Percentiles rank a stretch among this genome's conserved stretches.
Conservation (phyloP, 2,329 filamentous ascomycete species). For the Herpotrichia juniperi region DNA sequence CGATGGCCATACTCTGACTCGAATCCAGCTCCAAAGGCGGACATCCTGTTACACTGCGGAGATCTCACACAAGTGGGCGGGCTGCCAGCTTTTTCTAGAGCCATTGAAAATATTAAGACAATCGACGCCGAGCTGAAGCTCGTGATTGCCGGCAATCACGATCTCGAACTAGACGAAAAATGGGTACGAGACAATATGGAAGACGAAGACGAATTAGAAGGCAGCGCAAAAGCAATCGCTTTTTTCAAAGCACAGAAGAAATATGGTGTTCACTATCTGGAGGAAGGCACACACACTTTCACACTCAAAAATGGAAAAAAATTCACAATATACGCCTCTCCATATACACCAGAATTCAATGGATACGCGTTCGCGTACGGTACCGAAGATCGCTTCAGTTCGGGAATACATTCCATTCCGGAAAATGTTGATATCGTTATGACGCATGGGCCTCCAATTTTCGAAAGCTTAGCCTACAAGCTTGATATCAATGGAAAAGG, state of each 20-base stretch:
- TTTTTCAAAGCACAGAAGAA: slow-evolving; percentile 34
- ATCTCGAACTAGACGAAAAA: slow-evolving; percentile 58
- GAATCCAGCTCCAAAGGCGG: slow-evolving; percentile 51
- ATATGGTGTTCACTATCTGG: slow-evolving; percentile 57
- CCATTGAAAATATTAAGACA: slow-evolving; percentile 50
- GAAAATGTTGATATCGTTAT: slow-evolving; percentile 2
- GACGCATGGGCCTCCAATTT: slow-evolving; percentile 1
- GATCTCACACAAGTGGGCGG: slow-evolving; percentile 59
- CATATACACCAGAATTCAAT: slow-evolving; percentile 9
- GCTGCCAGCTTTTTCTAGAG: slow-evolving; percentile 50
- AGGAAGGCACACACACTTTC: slow-evolving; percentile 56
- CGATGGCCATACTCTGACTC: not conserved
- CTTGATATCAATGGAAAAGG: slow-evolving; percentile 7
- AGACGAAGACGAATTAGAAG: not conserved
- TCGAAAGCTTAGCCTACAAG: not conserved
- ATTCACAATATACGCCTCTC: slow-evolving; percentile 39
- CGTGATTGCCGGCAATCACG: slow-evolving; percentile 66
- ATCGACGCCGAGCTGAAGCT: slow-evolving; percentile 61
- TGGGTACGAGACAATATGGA: slow-evolving; percentile 34
- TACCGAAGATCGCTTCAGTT: slow-evolving; percentile 18
- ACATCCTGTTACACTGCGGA: slow-evolving; percentile 61
- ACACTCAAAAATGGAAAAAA: slow-evolving; percentile 51
- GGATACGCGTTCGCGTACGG: slow-evolving; percentile 17
- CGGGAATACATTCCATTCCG: not conserved
- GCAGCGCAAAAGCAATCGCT: slow-evolving; percentile 1